phyloP scores from a whole-genome alignment of 2,329 filamentous ascomycete genomes.

The Domatiomyces catenatus region DNA sequence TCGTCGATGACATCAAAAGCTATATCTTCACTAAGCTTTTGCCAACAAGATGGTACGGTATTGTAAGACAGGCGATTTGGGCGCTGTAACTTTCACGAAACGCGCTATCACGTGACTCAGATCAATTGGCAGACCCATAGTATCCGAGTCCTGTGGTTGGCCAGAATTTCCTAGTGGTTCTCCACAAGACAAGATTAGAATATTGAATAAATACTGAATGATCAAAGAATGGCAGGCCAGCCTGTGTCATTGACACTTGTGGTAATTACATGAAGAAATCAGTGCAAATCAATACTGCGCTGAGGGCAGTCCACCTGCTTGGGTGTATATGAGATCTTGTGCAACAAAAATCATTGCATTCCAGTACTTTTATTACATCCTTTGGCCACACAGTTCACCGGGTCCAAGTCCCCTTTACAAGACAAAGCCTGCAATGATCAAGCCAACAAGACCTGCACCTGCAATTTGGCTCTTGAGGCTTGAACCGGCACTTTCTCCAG shows the following conservation, averaged over 20 bases:
- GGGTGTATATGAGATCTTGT: neutral
- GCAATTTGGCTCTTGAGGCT: neutral
- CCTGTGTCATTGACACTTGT: neutral
- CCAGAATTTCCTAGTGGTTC: no score
- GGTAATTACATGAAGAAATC: neutral
- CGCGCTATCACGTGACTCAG: no score
- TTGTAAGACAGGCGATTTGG: no score
- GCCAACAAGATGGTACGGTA: no score
- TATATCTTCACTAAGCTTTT: no score
- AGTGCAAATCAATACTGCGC: neutral
- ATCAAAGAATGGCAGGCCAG: no score
- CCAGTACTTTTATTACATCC: neutral
- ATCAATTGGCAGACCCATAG: no score
- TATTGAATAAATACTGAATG: no score
- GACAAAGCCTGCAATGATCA: conserved; percentile 14
- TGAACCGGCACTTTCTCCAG: conserved; percentile 6
- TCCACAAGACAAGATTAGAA: no score
- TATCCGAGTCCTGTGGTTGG: no score
- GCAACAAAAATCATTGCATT: neutral
- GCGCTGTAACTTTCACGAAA: no score
- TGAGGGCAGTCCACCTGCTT: neutral
- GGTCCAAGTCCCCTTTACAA: conserved; percentile 8
- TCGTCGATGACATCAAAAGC: no score
- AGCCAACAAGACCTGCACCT: conserved; percentile 9
- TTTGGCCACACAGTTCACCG: neutral